Evolutionary conservation across 139 green algal genomes (phyloP).

Genomic region (Chara braunii): DNA sequence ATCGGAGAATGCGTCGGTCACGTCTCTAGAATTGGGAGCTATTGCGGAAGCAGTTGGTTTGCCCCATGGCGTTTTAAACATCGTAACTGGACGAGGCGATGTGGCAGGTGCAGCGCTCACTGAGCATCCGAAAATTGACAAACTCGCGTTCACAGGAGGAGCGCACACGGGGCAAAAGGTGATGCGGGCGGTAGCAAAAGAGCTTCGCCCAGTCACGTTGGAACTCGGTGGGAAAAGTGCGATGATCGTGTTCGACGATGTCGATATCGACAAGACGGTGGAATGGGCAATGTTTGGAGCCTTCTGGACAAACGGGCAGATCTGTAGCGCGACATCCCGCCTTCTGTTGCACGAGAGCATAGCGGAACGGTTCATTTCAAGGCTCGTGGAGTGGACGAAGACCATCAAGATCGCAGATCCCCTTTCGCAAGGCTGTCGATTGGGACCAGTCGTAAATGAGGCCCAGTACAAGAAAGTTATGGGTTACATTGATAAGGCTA

Average conservation of each 20-base stretch:
- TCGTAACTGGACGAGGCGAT: conserved; percentile 45
- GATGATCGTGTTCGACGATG: conserved; percentile 84
- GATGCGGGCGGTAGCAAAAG: conserved; percentile 53
- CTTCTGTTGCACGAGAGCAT: conserved; percentile 66
- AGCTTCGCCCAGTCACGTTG: conserved; percentile 41
- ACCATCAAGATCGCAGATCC: conserved; percentile 64
- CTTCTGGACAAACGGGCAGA: conserved; percentile 80
- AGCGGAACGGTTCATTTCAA: conserved; percentile 53
- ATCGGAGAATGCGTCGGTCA: conserved; percentile 68
- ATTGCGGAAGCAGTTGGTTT: conserved; percentile 58
- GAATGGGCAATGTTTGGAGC: conserved; percentile 83
- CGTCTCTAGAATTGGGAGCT: conserved; percentile 70
- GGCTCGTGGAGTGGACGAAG: conserved; percentile 59
- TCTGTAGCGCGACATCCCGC: conserved; percentile 75
- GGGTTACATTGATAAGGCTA: conserved; percentile 51
- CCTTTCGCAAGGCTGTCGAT: conserved; percentile 50
- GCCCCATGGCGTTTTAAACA: conserved; percentile 69
- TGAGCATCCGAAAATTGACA: conserved; percentile 59
- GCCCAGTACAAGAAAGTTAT: conserved; percentile 56
- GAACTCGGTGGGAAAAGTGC: conserved; percentile 69
- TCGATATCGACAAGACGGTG: conserved; percentile 68
- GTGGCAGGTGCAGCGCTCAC: conserved; percentile 38
- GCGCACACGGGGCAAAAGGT: conserved; percentile 58
- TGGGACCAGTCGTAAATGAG: conserved; percentile 62
- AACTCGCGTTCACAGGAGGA: conserved; percentile 80